These are phyloP conservation scores for Lepidium sativum DNA, from an alignment of 345 rosid genomes.

Conservation along the genomic window DNA sequence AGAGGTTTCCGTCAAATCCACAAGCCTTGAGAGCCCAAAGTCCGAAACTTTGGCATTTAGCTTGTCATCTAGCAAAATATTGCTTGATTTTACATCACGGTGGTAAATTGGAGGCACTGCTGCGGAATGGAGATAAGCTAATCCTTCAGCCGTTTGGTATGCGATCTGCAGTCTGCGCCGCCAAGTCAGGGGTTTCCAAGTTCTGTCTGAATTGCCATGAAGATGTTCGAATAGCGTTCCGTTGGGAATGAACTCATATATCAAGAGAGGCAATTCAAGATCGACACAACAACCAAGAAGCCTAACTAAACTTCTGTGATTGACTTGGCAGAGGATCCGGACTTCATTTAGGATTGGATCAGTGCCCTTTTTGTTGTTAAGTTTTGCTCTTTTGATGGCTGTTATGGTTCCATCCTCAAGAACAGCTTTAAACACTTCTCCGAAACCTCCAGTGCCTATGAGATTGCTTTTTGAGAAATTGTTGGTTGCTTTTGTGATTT, in stretches of 20 bases:
- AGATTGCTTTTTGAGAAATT: conserved; percentile 49
- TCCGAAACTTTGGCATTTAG: conserved; percentile 46
- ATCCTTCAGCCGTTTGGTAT: conserved; percentile 45
- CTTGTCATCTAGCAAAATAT: conserved; percentile 46
- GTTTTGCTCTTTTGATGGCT: conserved; percentile 52
- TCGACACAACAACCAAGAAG: conserved; percentile 40
- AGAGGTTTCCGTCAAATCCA: conserved; percentile 21
- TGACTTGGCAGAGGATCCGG: conserved; percentile 53
- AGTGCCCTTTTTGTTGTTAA: conserved; percentile 39
- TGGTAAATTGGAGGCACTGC: conserved; percentile 53
- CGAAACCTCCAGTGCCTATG: conserved; percentile 54
- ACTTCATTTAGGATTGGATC: conserved; percentile 57
- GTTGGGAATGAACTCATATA: conserved; percentile 49
- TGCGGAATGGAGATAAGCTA: conserved; percentile 52
- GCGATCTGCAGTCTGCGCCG: conserved; percentile 35
- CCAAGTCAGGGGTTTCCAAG: conserved; percentile 30
- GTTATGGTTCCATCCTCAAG: conserved; percentile 44
- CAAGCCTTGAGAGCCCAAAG: conserved; percentile 50
- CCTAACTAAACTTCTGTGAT: conserved; percentile 49
- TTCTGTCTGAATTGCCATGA: conserved; percentile 26
- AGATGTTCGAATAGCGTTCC: conserved; percentile 53
- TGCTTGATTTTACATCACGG: conserved; percentile 51
- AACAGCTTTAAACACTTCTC: conserved; percentile 55
- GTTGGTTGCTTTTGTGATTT: conserved; percentile 43
- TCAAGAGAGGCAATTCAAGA: conserved; percentile 39